Conservation (phyloP, 192 early-diverging fungal species). For the Coemansia sp. region DNA sequence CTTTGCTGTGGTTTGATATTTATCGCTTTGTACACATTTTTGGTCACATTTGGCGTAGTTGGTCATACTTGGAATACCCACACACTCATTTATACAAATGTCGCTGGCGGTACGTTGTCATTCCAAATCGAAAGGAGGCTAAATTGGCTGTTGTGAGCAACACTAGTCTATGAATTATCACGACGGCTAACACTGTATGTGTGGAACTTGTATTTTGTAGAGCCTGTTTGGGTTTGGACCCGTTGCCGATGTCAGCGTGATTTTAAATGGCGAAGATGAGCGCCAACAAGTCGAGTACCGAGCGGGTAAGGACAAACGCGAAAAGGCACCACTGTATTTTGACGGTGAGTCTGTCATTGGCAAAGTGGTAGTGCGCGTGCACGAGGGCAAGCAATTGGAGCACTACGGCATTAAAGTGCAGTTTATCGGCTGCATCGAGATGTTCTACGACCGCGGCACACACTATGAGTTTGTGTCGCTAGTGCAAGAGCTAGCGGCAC, state of each 20-base stretch:
- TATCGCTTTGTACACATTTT: neutral
- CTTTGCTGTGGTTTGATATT: neutral
- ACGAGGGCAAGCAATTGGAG: conserved; percentile 93
- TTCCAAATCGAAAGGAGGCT: neutral
- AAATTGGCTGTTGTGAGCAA: neutral
- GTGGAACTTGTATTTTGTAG: conserved; percentile 21
- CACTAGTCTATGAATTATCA: neutral
- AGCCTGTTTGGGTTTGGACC: conserved; percentile 79
- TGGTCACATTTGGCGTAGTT: conserved; percentile 2
- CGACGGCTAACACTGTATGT: neutral
- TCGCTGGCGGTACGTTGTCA: conserved; percentile 47
- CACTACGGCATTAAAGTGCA: conserved; percentile 99
- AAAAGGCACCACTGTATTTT: conserved; percentile 93
- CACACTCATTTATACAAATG: conserved; percentile 20
- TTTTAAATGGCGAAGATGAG: conserved; percentile 81
- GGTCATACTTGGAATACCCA: neutral
- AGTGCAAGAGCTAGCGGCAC: conserved; percentile 91
- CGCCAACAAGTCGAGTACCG: conserved; percentile 94
- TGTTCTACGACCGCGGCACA: conserved; percentile 94
- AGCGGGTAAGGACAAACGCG: conserved; percentile 88
- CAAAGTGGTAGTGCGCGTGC: conserved; percentile 66
- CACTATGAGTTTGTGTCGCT: conserved; percentile 94
- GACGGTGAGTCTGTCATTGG: conserved; percentile 95
- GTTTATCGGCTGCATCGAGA: conserved; percentile 97
- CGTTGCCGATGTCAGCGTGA: conserved; percentile 86